A percentile compares a stretch with the other conserved stretches of the same genome.
These are phyloP conservation scores for Daldinia childiae DNA, from an alignment of 495 filamentous ascomycete genomes.

Conservation along the genomic window DNA sequence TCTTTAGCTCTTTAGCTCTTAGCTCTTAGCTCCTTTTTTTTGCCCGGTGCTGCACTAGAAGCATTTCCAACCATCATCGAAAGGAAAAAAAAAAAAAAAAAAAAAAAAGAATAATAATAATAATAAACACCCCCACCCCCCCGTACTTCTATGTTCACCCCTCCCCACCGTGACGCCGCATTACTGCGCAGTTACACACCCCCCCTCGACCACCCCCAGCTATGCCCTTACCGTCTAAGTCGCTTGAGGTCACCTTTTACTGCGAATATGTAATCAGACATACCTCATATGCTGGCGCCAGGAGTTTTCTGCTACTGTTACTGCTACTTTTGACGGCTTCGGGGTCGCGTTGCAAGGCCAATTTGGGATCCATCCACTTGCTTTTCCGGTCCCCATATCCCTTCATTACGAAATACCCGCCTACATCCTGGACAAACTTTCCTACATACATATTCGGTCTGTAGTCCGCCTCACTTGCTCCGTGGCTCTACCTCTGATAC, in stretches of 20 bases:
- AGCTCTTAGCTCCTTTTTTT: conserved; percentile 6
- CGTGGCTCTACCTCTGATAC: conserved; percentile 27
- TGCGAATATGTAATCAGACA: conserved; percentile 49
- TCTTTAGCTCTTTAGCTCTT: conserved; percentile 25
- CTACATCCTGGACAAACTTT: conserved; percentile 41
- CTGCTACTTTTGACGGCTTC: conserved; percentile 42
- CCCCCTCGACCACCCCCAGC: conserved; percentile 10
- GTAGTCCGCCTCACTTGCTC: conserved; percentile 36
- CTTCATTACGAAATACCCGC: conserved; percentile 43
- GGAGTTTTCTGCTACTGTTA: conserved; percentile 39
- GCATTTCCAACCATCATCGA: conserved; percentile 32
- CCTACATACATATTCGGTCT: conserved; percentile 42
- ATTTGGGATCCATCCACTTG: conserved; percentile 43
- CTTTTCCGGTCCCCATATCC: conserved; percentile 43
- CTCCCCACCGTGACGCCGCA: conserved; percentile 37
- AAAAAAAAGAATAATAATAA: too few species aligned
- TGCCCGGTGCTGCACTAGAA: conserved; percentile 24
- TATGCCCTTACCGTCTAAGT: conserved; percentile 47
- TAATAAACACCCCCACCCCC: too few species aligned
- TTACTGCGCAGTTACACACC: conserved; percentile 35
- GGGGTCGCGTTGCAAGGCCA: conserved; percentile 45
- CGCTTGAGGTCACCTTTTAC: conserved; percentile 43
- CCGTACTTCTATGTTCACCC: conserved; percentile 25
- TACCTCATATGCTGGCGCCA: conserved; percentile 46
- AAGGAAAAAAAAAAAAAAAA: conserved; percentile 1